A percentile compares a stretch with the other conserved stretches of the same genome.
phyloP scores from a whole-genome alignment of 1,284 basidiomycete genomes.

The Apiotrichum domesticum region DNA sequence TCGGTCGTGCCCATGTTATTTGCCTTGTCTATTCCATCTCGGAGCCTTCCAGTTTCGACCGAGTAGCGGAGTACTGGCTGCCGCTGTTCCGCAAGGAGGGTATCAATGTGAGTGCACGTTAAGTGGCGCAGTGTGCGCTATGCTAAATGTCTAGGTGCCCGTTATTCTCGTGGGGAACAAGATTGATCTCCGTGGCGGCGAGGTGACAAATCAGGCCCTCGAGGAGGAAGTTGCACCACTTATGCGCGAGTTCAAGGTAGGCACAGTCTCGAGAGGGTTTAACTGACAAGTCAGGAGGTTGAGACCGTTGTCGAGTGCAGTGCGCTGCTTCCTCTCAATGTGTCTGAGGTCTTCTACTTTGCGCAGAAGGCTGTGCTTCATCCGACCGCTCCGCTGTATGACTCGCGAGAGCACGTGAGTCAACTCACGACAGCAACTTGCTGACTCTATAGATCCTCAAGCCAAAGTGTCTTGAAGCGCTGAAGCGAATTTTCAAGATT shows the following conservation, averaged over 20 bases:
- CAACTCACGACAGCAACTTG: background rate
- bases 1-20: slow-evolving; percentile 94
- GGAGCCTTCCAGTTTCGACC: slow-evolving; percentile 90
- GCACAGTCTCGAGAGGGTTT: background rate
- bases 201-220: slow-evolving; percentile 88
- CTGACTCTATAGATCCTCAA: slow-evolving; percentile 54
- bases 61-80: slow-evolving; percentile 97
- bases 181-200: slow-evolving; percentile 87
- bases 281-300: slow-evolving; percentile 62
- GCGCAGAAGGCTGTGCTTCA: slow-evolving; percentile 97
- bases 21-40: slow-evolving; percentile 96
- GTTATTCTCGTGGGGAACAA: slow-evolving; percentile 98
- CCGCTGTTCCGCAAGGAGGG: slow-evolving; percentile 94
- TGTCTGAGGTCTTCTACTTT: slow-evolving; percentile 98
- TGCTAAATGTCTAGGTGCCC: slow-evolving; percentile 62
- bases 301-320: slow-evolving; percentile 98
- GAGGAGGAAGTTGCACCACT: slow-evolving; percentile 92
- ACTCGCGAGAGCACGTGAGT: slow-evolving; percentile 82
- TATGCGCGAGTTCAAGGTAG: slow-evolving; percentile 94
- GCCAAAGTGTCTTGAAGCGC: slow-evolving; percentile 80
- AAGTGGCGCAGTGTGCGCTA: background rate
- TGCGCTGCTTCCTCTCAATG: slow-evolving; percentile 79
- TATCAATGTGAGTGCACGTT: slow-evolving; percentile 63
- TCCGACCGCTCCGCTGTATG: slow-evolving; percentile 94
- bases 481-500: slow-evolving; percentile 90